Evolutionary conservation across 441 rosid genomes (phyloP).

Genomic region (Populus hybrid): DNA sequence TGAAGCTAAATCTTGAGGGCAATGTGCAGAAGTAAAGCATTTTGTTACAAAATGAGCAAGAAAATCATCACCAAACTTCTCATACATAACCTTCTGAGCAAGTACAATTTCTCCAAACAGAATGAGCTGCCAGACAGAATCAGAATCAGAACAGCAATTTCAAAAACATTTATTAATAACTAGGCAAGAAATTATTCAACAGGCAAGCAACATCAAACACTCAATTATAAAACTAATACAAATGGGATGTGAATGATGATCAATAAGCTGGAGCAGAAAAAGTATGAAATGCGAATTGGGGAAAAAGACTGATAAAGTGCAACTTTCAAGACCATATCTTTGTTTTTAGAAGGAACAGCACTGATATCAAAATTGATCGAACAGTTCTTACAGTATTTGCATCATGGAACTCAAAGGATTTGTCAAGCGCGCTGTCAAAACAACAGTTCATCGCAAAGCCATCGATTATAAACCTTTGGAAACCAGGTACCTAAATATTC

Average conservation of each 20-base stretch:
- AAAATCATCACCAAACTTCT: constrained; percentile 78
- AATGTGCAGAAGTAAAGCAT: constrained; percentile 46
- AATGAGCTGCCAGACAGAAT: constrained; percentile 46
- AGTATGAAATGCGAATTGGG: neutral
- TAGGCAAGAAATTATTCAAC: neutral
- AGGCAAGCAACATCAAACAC: neutral
- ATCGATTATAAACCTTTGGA: constrained; percentile 67
- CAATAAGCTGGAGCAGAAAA: neutral
- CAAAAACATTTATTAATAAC: neutral
- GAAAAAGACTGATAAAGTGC: neutral
- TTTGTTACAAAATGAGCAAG: constrained; percentile 58
- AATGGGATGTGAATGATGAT: neutral
- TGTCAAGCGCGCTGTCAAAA: constrained; percentile 75
- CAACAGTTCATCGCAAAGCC: constrained; percentile 76
- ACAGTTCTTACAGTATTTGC: constrained; percentile 79
- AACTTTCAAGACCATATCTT: neutral
- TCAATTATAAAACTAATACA: neutral
- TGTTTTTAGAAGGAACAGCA: neutral
- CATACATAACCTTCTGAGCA: constrained; percentile 93
- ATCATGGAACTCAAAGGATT: constrained; percentile 81
- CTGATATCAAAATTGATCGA: neutral
- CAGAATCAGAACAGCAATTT: constrained; percentile 11
- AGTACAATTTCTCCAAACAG: constrained; percentile 82
- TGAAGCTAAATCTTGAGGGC: constrained; percentile 66
- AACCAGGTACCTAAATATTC: constrained; percentile 71